Evolutionary conservation across 768 basidiomycete genomes (phyloP).

Genomic region (Arthromyces matolae): DNA sequence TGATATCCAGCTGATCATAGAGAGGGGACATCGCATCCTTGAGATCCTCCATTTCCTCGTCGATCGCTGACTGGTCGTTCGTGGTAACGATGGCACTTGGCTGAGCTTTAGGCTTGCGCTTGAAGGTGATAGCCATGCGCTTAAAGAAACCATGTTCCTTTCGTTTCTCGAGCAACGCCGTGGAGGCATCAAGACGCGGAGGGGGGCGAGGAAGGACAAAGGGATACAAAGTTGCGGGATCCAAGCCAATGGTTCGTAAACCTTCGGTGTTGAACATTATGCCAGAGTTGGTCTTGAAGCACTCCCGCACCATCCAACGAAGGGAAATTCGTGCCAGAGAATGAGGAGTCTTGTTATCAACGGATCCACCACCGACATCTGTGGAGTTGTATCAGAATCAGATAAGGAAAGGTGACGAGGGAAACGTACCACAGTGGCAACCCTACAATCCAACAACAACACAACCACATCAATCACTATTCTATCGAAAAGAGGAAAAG

Average conservation of each 20-base stretch:
- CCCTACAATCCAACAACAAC: too few species aligned
- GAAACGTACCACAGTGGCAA: constrained; percentile 40
- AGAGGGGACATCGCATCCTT: constrained; percentile 42
- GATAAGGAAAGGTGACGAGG: too few species aligned
- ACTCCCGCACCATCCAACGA: constrained; percentile 70
- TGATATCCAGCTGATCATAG: constrained; percentile 48
- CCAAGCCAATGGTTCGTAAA: constrained; percentile 42
- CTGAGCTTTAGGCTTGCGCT: constrained; percentile 13
- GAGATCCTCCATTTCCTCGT: constrained; percentile 52
- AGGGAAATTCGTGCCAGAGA: constrained; percentile 52
- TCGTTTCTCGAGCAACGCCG: background rate
- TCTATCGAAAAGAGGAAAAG: too few species aligned
- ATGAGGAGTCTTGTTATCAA: constrained; percentile 36
- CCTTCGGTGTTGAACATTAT: constrained; percentile 55
- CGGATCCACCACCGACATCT: constrained; percentile 59
- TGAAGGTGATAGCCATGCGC: background rate
- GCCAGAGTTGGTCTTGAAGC: constrained; percentile 51
- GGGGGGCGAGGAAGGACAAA: constrained; percentile 31
- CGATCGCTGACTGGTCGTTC: constrained; percentile 4
- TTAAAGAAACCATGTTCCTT: background rate
- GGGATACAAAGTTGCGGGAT: constrained; percentile 37
- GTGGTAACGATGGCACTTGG: background rate
- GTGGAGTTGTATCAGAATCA: background rate
- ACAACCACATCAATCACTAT: too few species aligned
- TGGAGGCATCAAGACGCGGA: constrained; percentile 18